phyloP scores from a whole-genome alignment of 192 early-diverging fungal species.

The Gigaspora rosea region DNA sequence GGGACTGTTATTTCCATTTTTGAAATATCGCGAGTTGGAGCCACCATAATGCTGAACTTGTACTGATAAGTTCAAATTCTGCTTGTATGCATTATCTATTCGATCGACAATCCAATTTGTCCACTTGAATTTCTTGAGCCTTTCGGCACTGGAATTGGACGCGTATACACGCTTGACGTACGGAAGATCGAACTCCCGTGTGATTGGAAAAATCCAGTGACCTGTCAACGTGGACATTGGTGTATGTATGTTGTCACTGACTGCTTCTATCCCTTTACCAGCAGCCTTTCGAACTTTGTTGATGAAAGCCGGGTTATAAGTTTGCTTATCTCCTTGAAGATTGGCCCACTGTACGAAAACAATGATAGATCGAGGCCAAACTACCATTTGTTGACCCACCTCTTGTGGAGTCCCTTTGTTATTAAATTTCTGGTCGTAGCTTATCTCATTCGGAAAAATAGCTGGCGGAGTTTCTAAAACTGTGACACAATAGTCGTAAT shows the following conservation, averaged over 20 bases:
- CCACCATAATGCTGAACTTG: constrained; percentile 37
- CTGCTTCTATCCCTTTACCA: not conserved
- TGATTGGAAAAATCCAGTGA: constrained; percentile 31
- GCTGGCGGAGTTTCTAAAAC: constrained; percentile 3
- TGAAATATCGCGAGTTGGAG: constrained; percentile 6
- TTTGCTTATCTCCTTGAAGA: constrained; percentile 28
- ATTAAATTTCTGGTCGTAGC: not conserved
- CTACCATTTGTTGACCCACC: not conserved
- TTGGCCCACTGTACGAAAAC: constrained; percentile 40
- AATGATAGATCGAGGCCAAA: constrained; percentile 26
- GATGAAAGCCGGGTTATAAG: constrained; percentile 14
- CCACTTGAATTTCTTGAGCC: constrained; percentile 18
- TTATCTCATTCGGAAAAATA: not conserved
- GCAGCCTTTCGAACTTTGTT: constrained; percentile 23
- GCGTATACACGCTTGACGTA: constrained; percentile 30
- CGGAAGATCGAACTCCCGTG: constrained; percentile 31
- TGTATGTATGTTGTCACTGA: constrained; percentile 20
- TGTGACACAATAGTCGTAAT: constrained; percentile 36
- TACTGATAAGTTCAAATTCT: constrained; percentile 3
- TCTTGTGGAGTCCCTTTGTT: not conserved
- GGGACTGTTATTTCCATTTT: constrained; percentile 10
- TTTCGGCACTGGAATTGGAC: constrained; percentile 31
- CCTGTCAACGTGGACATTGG: constrained; percentile 30
- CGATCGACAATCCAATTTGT: constrained; percentile 29
- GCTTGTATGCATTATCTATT: constrained; percentile 10